Evolutionary conservation across 1,139 yeast genomes (phyloP), one percentile per base, ranked within the genome.

Genomic region (Magnusiomyces magnusii): DNA sequence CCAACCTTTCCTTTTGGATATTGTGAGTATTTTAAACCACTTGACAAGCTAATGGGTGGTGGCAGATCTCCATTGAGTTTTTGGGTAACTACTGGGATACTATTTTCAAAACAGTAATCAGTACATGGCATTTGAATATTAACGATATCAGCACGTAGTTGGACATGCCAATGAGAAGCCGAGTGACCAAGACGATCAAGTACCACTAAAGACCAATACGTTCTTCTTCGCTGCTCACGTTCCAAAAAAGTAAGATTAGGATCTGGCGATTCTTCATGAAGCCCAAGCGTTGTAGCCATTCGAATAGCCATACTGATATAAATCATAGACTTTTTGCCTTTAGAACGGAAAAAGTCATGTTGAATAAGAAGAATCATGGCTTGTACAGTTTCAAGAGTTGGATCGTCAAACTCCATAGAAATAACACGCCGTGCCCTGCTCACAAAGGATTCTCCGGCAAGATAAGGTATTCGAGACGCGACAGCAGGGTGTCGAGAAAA

Each of bases 101-200:
- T 65, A 57, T 66, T 65, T 47, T 66, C 65, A 57, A 68, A 72
- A 44, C 64, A 64, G 39, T 66, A 67, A 53, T 70, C 71, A 7
- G 69, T 65, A 49, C 73, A 69, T 1, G 76, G 76, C n/a, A 73
- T 61, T 36, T 66, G 70, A 23, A 73, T 63, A 44, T 63, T 61
- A 10, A 66, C 58, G 24, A 64, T 68, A 57, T 67, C 73, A 60
- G 60, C 67, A 58, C 60, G 62, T 34, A 67, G 61, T 58, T 67
- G 63, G 19, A 69, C 63, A 21, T 71, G 65, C 63, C 74, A 71
- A 50, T 70, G 66, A 15, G 72, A 71, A 19, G 74, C 71, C 2
- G 74, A 68, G 54, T 73, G 75, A 7, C 72, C 73, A 44, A 73
- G 65, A 19, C 76, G 64, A 58, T 73, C 76, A 41, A 73, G 64